Conservation (phyloP, 805 yeast genomes). For the Naumovozyma castellii region DNA sequence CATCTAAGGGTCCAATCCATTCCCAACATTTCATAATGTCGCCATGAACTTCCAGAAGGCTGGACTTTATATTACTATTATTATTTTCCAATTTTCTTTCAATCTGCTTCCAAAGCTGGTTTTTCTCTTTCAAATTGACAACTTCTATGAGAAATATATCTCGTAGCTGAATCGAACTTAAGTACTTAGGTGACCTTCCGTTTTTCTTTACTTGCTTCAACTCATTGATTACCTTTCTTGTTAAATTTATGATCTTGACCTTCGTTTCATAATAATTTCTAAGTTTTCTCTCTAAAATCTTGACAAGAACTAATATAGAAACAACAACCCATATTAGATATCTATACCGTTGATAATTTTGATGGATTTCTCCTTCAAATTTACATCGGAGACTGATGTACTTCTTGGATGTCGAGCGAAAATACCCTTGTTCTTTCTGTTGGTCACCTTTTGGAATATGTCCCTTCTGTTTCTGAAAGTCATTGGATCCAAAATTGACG, state of each 20-base stretch:
- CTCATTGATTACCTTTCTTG: slow-evolving; percentile 40
- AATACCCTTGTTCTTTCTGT: slow-evolving; percentile 36
- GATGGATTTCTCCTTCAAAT: slow-evolving; percentile 42
- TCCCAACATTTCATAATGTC: slow-evolving; percentile 85
- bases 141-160: slow-evolving; percentile 44
- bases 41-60: slow-evolving; percentile 67
- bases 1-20: slow-evolving; percentile 48
- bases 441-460: slow-evolving; percentile 23
- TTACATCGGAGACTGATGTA: slow-evolving; percentile 51
- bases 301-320: slow-evolving; percentile 9
- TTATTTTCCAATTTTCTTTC: slow-evolving; percentile 43
- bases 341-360: slow-evolving; percentile 28
- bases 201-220: slow-evolving; percentile 33
- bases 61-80: slow-evolving; percentile 54
- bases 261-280: slow-evolving; percentile 32
- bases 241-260: slow-evolving; percentile 36
- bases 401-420: slow-evolving; percentile 66
- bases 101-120: slow-evolving; percentile 52
- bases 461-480: slow-evolving; percentile 31
- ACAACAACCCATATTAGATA: slow-evolving; percentile 8
- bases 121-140: slow-evolving; percentile 27
- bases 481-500: slow-evolving; percentile 32
- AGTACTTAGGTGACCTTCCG: slow-evolving; percentile 33
- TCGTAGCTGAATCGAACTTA: slow-evolving; percentile 65
- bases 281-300: slow-evolving; percentile 30